phyloP scores from a whole-genome alignment of 495 filamentous ascomycete species.

The Parachaetomium inaequale region DNA sequence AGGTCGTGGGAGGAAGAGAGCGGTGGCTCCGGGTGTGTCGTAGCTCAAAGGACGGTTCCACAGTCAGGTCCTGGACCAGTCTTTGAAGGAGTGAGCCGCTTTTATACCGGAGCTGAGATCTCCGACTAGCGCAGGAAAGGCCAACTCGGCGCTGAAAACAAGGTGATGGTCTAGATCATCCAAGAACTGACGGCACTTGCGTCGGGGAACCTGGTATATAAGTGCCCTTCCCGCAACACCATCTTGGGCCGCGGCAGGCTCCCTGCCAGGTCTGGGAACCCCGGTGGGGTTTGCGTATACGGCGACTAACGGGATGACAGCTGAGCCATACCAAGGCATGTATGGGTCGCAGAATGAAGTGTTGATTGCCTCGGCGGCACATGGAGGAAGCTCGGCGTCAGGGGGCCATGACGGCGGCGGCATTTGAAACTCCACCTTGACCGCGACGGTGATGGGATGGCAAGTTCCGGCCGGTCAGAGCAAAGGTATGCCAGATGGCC shows the following conservation, averaged over 20 bases:
- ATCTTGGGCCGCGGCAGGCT: conserved; percentile 1
- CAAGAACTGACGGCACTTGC: background rate
- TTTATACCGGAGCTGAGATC: conserved; percentile 14
- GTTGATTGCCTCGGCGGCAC: conserved; percentile 34
- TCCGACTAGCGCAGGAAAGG: no score
- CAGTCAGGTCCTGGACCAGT: background rate
- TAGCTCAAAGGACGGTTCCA: background rate
- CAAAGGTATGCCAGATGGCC: background rate
- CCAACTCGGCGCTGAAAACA: no score
- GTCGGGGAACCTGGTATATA: conserved; percentile 19
- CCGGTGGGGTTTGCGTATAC: conserved; percentile 7
- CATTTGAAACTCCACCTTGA: conserved; percentile 25
- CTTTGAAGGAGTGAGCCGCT: background rate
- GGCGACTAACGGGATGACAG: conserved; percentile 20
- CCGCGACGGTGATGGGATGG: conserved; percentile 12
- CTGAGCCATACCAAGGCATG: conserved; percentile 11
- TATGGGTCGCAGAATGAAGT: conserved; percentile 25
- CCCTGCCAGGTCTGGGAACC: background rate
- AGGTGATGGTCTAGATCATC: conserved; percentile 25
- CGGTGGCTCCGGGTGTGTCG: background rate
- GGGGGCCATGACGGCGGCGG: conserved; percentile 24
- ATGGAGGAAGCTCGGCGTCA: conserved; percentile 27
- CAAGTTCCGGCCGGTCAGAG: conserved; percentile 21
- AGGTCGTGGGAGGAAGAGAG: background rate
- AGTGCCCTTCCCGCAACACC: conserved; percentile 17